Base-by-base conservation (phyloP, 2,329 filamentous ascomycete species). In the Fonsecaea nubica region DNA sequence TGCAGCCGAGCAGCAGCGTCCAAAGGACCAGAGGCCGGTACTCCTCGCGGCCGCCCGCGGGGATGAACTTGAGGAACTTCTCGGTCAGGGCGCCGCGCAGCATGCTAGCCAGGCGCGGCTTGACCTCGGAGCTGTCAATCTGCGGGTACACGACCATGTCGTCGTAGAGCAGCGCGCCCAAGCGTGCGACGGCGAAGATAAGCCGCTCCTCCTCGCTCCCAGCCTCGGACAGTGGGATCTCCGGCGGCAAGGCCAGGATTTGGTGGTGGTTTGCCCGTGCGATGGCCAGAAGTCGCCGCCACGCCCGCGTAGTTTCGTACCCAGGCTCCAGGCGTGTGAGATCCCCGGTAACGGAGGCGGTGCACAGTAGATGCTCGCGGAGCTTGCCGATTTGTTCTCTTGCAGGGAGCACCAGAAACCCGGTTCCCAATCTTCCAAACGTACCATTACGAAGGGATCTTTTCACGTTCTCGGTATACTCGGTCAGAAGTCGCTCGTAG, bases 101-200 rank as follows among this genome's bases (percentile, higher is more conserved):
- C 9, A n/a, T 12, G 4, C 13, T 8, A 2, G 57, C 57, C 7
- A 59, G 30, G 7, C 38, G 40, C 5, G 57, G 57, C 57, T 59
- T 59, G 57, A 59, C 50, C 25, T 45, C 57, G 4, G 57, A 59
- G 40, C 18, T 50, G 45, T 59, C 57, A 15, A 21, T 13, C 25
- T 59, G 57, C 15, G 57, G 57, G 18, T 48, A 59, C 12, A 50
- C 33, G n/a, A 59, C 57, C 10, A 59, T 59, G 57, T 59, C 57
- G 38, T 59, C 25, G 57, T 59, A 59, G 2, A 59, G 57, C 7
- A 59, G 30, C 38, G 38, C 57, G 2, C 38, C 57, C 6, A 59
- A 42, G 1, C 42, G 57, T 6, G 38, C 36, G 13, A 59, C 36
- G n/a, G 21, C n/a, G 30, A 48, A 59, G 25, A 59, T 45, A 13